These are phyloP conservation scores for Leccinum glutinopallens DNA, from an alignment of 1,284 basidiomycete species.

Conservation along the genomic window DNA sequence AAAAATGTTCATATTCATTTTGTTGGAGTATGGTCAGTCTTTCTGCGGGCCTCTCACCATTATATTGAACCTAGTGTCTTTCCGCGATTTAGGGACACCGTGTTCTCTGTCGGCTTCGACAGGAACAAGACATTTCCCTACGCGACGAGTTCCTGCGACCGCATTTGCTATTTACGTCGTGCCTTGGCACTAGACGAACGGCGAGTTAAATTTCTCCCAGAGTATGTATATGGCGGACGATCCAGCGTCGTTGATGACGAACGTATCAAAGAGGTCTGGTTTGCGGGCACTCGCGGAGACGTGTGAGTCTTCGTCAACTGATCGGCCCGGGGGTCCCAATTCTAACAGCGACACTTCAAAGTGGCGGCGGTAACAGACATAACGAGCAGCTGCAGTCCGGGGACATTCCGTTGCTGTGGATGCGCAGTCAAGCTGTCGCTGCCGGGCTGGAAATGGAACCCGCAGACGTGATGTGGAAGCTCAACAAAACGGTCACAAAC, in stretches of 20 bases:
- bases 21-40: conserved; percentile 39
- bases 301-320: conserved; percentile 31
- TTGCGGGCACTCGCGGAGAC: conserved; percentile 38
- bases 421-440: conserved; percentile 35
- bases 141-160: conserved; percentile 31
- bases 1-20: conserved; percentile 37
- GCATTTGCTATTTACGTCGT: conserved; percentile 37
- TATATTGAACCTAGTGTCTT: not conserved
- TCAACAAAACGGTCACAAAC: conserved; percentile 27
- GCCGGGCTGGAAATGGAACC: conserved; percentile 29
- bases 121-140: conserved; percentile 32
- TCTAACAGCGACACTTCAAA: conserved; percentile 15
- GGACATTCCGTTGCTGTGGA: conserved; percentile 37
- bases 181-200: conserved; percentile 42
- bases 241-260: conserved; percentile 15
- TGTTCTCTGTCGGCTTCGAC: conserved; percentile 38
- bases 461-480: conserved; percentile 32
- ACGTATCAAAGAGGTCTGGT: conserved; percentile 40
- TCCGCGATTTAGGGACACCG: conserved; percentile 31
- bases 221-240: conserved; percentile 36
- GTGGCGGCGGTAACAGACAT: conserved; percentile 34
- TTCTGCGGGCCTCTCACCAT: not conserved
- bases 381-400: conserved; percentile 34
- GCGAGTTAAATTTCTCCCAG: conserved; percentile 44
- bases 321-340: not conserved